Conservation (phyloP, 805 yeast genomes). For the Wickerhamomyces bisporus region DNA sequence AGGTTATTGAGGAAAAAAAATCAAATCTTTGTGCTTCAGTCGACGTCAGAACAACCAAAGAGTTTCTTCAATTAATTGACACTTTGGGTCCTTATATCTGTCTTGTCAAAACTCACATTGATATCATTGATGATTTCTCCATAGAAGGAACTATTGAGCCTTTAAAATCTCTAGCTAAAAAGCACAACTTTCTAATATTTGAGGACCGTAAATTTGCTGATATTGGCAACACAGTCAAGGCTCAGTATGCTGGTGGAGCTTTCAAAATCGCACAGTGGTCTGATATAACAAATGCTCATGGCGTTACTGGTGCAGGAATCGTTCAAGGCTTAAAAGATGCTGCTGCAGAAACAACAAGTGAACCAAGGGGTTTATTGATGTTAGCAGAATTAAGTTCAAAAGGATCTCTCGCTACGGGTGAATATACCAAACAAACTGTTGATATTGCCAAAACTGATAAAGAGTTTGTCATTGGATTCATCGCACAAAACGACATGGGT, state of each 20-base stretch:
- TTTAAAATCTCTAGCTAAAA: conserved; percentile 61
- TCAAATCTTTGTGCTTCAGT: conserved; percentile 92
- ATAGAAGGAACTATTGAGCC: conserved; percentile 78
- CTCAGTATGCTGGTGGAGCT: conserved; percentile 88
- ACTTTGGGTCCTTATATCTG: conserved; percentile 88
- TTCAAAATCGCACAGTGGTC: conserved; percentile 91
- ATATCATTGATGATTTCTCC: conserved; percentile 83
- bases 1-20: conserved; percentile 71
- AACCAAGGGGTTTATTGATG: conserved; percentile 89
- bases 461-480: conserved; percentile 92
- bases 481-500: conserved; percentile 88
- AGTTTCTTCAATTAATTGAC: conserved; percentile 68
- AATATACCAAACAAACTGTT: conserved; percentile 80
- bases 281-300: conserved; percentile 96
- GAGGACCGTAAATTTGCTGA: conserved; percentile 99
- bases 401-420: conserved; percentile 91
- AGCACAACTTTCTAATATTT: conserved; percentile 85
- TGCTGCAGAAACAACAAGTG: conserved; percentile 55
- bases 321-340: conserved; percentile 85
- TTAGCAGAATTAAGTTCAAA: conserved; percentile 92
- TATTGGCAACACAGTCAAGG: conserved; percentile 94
- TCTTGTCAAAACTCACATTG: conserved; percentile 90
- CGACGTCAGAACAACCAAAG: conserved; percentile 78
- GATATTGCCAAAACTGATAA: conserved; percentile 85
- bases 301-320: conserved; percentile 93